phyloP scores from a whole-genome alignment of 1,284 basidiomycete genomes.

The Boletus mariae region DNA sequence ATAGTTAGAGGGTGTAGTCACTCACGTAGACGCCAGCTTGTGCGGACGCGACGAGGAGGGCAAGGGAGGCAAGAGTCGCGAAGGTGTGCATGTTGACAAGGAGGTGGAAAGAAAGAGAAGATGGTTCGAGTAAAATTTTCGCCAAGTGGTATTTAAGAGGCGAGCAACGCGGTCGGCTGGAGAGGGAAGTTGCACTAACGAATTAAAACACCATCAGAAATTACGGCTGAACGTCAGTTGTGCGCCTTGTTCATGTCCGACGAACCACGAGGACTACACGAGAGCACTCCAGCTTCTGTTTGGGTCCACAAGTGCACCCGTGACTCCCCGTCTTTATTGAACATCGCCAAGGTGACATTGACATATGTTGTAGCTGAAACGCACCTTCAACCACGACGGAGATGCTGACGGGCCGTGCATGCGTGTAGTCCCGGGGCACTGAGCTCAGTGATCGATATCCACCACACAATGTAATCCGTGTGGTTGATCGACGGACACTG shows the following conservation, averaged over 20 bases:
- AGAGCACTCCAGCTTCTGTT: too few species aligned
- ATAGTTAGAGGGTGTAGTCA: neutral
- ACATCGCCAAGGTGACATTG: neutral
- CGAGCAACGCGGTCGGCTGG: constrained; percentile 19
- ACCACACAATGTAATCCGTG: neutral
- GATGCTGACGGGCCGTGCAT: neutral
- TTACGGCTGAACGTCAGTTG: constrained; percentile 1
- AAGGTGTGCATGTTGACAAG: constrained; percentile 15
- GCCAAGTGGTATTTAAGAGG: constrained; percentile 28
- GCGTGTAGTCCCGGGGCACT: neutral
- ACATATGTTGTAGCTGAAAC: neutral
- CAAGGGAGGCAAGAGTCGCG: constrained; percentile 11
- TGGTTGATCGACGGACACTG: neutral
- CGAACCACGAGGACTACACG: constrained; percentile 16
- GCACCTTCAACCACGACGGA: neutral
- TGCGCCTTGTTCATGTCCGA: neutral
- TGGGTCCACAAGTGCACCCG: too few species aligned
- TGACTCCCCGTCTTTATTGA: neutral
- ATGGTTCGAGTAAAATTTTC: neutral
- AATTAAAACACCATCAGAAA: constrained; percentile 11
- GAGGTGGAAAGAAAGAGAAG: neutral
- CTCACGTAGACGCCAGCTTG: constrained; percentile 27
- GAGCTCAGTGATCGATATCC: neutral
- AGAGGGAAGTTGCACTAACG: constrained; percentile 4
- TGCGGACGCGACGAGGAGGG: constrained; percentile 22